These are phyloP conservation scores for Phytophthora rubi DNA, from an alignment of 352 stramenopile genomes.

Conservation along the genomic window DNA sequence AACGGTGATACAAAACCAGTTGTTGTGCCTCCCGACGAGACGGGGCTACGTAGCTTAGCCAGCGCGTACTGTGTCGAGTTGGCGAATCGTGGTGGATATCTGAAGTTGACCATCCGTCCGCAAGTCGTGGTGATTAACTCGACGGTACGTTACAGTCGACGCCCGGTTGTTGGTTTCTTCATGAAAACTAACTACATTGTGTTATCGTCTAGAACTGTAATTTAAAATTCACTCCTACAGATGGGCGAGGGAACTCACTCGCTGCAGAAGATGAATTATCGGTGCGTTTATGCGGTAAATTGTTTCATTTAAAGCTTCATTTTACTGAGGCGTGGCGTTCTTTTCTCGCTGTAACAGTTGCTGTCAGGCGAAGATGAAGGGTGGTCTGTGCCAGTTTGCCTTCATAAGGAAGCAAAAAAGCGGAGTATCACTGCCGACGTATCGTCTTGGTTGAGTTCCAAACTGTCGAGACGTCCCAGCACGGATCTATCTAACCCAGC, in stretches of 20 bases:
- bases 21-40: conserved; percentile 21
- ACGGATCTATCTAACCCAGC: conserved; percentile 32
- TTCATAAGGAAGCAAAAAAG: conserved; percentile 54
- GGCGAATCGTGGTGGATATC: conserved; percentile 33
- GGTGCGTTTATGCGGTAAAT: conserved; percentile 16
- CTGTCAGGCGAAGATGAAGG: conserved; percentile 35
- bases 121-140: conserved; percentile 66
- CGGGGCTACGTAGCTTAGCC: conserved; percentile 24
- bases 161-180: not conserved
- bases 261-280: conserved; percentile 15
- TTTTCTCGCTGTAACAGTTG: conserved; percentile 24
- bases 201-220: conserved; percentile 24
- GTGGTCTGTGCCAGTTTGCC: conserved; percentile 56
- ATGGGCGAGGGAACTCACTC: conserved; percentile 29
- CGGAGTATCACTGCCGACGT: conserved; percentile 55
- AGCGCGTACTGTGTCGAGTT: conserved; percentile 47
- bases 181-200: conserved; percentile 10
- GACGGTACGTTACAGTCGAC: conserved; percentile 42
- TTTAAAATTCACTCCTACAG: conserved; percentile 37
- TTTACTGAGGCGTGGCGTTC: not conserved
- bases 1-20: conserved; percentile 45
- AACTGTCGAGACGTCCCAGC: conserved; percentile 46
- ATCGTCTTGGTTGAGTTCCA: conserved; percentile 63
- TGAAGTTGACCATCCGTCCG: conserved; percentile 52
- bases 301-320: not conserved